phyloP scores from a whole-genome alignment of 345 rosid species.

The Eucalyptus viminalis region DNA sequence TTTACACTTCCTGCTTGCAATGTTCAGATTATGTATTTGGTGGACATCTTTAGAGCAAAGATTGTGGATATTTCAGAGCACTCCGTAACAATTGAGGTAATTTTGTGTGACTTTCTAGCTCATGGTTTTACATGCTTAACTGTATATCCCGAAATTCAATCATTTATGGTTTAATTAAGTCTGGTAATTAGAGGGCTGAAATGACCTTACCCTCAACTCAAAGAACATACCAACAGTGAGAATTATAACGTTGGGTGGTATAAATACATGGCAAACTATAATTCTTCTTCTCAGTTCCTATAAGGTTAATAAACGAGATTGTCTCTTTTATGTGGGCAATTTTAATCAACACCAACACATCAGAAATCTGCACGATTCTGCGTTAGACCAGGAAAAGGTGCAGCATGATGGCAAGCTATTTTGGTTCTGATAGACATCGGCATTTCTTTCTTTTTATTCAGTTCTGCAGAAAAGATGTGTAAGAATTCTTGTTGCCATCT shows the following conservation, averaged over 20 bases:
- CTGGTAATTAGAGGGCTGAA: background rate
- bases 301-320: background rate
- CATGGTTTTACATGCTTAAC: background rate
- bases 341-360: background rate
- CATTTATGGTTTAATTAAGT: background rate
- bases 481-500: background rate
- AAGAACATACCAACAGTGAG: background rate
- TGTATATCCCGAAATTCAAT: accelerated
- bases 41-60: conserved; percentile 79
- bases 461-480: background rate
- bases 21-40: conserved; percentile 84
- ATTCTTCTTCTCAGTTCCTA: background rate
- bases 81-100: conserved; percentile 73
- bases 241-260: background rate
- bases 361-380: background rate
- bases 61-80: conserved; percentile 77
- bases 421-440: background rate
- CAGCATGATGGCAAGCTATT: background rate
- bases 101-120: background rate
- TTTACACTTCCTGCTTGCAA: background rate
- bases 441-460: background rate
- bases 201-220: background rate
- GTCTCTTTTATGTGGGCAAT: background rate
- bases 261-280: background rate
- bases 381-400: background rate